phyloP scores from a whole-genome alignment of 1,284 basidiomycete species.

The Psilocybe mexicana region DNA sequence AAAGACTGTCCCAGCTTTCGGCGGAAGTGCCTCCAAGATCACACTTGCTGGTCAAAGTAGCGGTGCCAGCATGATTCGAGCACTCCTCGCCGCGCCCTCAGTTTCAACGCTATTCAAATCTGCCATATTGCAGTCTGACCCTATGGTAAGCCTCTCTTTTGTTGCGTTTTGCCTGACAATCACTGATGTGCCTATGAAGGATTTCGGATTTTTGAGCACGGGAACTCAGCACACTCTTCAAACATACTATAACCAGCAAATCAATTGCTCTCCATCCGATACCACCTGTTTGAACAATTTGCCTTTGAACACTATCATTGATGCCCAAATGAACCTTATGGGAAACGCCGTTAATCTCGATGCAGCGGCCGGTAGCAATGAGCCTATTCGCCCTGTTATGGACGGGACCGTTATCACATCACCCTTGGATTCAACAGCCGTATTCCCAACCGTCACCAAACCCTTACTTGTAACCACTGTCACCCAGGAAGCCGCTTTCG shows the following conservation, averaged over 20 bases:
- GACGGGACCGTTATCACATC: constrained; percentile 62
- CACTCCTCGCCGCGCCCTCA: constrained; percentile 67
- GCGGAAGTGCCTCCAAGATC: constrained; percentile 64
- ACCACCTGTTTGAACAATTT: constrained; percentile 53
- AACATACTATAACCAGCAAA: constrained; percentile 48
- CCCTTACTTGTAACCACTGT: constrained; percentile 73
- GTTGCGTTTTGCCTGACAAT: neutral
- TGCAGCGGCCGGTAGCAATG: constrained; percentile 50
- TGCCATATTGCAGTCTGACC: constrained; percentile 83
- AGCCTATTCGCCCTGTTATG: constrained; percentile 63
- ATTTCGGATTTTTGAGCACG: constrained; percentile 69
- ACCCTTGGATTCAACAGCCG: constrained; percentile 54
- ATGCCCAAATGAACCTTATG: constrained; percentile 45
- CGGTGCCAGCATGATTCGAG: constrained; percentile 81
- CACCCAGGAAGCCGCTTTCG: constrained; percentile 62
- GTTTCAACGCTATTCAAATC: constrained; percentile 68
- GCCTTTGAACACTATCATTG: constrained; percentile 52
- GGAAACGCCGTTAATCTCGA: constrained; percentile 43
- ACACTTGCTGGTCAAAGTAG: constrained; percentile 88
- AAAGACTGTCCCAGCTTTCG: constrained; percentile 63
- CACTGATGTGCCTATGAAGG: constrained; percentile 37
- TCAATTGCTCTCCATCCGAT: constrained; percentile 49
- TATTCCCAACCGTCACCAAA: constrained; percentile 59
- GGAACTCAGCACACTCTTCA: constrained; percentile 58
- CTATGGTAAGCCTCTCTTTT: constrained; percentile 57